These are phyloP conservation scores for Tetradesmus obliquus DNA, from an alignment of 139 green algal genomes.

Conservation along the genomic window DNA sequence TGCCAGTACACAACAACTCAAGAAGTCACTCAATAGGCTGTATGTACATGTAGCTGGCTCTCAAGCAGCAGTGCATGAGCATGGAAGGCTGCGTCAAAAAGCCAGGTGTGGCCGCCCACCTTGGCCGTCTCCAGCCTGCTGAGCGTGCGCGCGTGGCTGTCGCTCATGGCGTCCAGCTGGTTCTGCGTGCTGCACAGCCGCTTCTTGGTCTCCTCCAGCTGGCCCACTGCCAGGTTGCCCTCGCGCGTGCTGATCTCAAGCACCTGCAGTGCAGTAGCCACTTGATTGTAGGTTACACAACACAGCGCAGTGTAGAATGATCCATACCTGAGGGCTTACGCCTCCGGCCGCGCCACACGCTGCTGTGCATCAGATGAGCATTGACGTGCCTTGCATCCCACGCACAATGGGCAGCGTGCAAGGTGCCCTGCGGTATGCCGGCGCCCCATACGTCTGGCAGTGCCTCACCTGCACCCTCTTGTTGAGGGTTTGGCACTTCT, in stretches of 20 bases:
- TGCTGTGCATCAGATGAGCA: no score
- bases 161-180: constrained; percentile 15
- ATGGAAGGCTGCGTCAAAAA: not conserved
- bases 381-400: no score
- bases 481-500: constrained; percentile 31
- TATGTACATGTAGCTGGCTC: no score
- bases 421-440: no score
- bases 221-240: constrained; percentile 13
- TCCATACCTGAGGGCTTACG: no score
- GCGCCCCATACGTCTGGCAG: no score
- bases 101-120: not conserved
- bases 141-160: constrained; percentile 26
- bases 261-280: constrained; percentile 5
- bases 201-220: constrained; percentile 24
- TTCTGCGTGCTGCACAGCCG: constrained; percentile 10
- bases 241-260: constrained; percentile 37
- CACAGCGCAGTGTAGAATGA: not conserved
- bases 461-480: constrained; percentile 33
- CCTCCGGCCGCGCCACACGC: no score
- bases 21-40: not conserved
- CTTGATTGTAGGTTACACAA: not conserved
- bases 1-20: not conserved
- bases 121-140: constrained; percentile 40
- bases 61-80: not conserved
- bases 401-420: no score